Conservation (phyloP, 164 flowering plant species). For the Stephania cephalantha region DNA sequence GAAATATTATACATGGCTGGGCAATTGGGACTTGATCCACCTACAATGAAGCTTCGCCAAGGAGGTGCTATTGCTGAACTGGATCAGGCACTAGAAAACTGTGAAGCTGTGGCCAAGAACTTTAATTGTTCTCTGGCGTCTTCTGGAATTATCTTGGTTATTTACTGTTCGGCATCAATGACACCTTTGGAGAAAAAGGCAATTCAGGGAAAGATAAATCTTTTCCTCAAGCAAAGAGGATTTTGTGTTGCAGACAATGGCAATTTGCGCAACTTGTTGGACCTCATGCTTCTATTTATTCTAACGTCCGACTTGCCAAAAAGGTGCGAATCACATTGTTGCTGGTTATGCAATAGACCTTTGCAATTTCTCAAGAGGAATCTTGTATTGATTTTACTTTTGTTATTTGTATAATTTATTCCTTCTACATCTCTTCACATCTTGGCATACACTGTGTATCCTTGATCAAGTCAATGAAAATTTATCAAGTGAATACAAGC, state of each 20-base stretch:
- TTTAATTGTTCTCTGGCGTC: slow-evolving; percentile 67
- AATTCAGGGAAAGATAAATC: slow-evolving; percentile 39
- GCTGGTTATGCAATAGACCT: slow-evolving; percentile 1
- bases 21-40: slow-evolving; percentile 95
- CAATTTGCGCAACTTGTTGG: slow-evolving; percentile 18
- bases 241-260: slow-evolving; percentile 19
- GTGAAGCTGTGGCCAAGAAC: slow-evolving; percentile 79
- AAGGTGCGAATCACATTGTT: slow-evolving; percentile 38
- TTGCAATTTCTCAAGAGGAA: background rate
- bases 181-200: slow-evolving; percentile 35
- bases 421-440: background rate
- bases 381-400: background rate
- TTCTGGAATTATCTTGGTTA: slow-evolving; percentile 56
- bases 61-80: slow-evolving; percentile 64
- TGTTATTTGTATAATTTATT: background rate
- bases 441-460: background rate
- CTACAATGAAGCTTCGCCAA: slow-evolving; percentile 67
- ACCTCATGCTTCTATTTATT: slow-evolving; percentile 54
- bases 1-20: slow-evolving; percentile 91
- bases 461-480: background rate
- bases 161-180: slow-evolving; percentile 59
- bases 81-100: slow-evolving; percentile 73
- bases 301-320: slow-evolving; percentile 85
- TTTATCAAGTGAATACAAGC: background rate
- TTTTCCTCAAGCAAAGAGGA: slow-evolving; percentile 33